Conservation (phyloP, 805 yeast genomes). For the Tetrapisispora nanseiensis region DNA sequence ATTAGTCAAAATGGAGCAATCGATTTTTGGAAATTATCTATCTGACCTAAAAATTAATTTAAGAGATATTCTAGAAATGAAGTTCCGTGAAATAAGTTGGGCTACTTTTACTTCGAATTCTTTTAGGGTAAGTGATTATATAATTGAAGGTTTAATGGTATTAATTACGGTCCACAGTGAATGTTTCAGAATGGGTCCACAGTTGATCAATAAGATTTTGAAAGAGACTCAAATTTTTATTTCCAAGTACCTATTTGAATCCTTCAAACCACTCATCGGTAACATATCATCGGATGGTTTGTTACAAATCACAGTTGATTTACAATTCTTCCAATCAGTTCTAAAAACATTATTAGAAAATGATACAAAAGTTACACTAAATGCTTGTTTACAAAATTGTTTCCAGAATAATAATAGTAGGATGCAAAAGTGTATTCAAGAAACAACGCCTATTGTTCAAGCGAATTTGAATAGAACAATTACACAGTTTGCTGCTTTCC, state of each 20-base stretch:
- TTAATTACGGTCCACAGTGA: slow-evolving; percentile 44
- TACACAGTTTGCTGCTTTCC: slow-evolving; percentile 28
- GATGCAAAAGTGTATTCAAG: slow-evolving; percentile 19
- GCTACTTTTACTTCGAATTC: slow-evolving; percentile 26
- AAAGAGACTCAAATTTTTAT: slow-evolving; percentile 34
- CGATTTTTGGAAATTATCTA: slow-evolving; percentile 45
- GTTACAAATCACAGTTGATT: slow-evolving; percentile 43
- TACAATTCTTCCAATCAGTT: slow-evolving; percentile 39
- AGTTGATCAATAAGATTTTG: slow-evolving; percentile 37
- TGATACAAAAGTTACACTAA: slow-evolving; percentile 24
- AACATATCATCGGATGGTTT: slow-evolving; percentile 38
- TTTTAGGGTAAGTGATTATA: slow-evolving; percentile 36
- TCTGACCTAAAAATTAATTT: slow-evolving; percentile 37
- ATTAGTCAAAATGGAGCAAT: slow-evolving; percentile 40
- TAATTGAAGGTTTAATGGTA: slow-evolving; percentile 40
- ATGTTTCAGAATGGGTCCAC: slow-evolving; percentile 40
- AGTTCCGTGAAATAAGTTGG: slow-evolving; percentile 37
- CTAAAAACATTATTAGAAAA: slow-evolving; percentile 22
- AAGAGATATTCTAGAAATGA: slow-evolving; percentile 34
- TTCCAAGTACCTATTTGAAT: slow-evolving; percentile 30
- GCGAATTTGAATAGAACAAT: slow-evolving; percentile 24
- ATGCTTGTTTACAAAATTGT: slow-evolving; percentile 27
- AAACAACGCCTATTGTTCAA: slow-evolving; percentile 24
- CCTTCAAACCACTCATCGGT: slow-evolving; percentile 36
- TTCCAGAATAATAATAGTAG: slow-evolving; percentile 22